Evolutionary conservation across 352 stramenopile genomes (phyloP).

Genomic region (Halophytophthora batemanensis): DNA sequence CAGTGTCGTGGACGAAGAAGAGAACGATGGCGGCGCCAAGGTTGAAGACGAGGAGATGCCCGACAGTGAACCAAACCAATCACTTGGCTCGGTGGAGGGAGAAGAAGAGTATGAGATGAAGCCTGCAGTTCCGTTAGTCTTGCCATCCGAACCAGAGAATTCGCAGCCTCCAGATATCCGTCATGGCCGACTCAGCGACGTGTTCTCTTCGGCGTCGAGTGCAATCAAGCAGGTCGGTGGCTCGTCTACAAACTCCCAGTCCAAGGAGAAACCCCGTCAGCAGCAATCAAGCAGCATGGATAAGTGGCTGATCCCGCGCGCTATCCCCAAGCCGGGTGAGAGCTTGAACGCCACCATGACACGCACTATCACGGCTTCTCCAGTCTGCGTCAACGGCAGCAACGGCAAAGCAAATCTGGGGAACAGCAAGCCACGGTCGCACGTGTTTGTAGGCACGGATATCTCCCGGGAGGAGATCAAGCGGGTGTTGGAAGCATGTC

Average conservation of each 20-base stretch:
- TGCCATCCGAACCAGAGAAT: constrained; percentile 6
- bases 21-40: neutral
- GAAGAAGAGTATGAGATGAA: constrained; percentile 50
- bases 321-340: neutral
- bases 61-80: constrained; percentile 1
- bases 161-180: constrained; percentile 2
- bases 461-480: constrained; percentile 53
- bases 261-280: no score
- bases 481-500: constrained; percentile 50
- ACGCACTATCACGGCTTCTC: constrained; percentile 11
- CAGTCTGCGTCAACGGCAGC: constrained; percentile 16
- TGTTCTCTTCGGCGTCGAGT: constrained; percentile 5
- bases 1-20: constrained; percentile 9
- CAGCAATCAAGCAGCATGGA: no score
- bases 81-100: neutral
- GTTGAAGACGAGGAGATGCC: constrained; percentile 10
- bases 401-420: constrained; percentile 4
- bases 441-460: constrained; percentile 67
- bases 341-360: constrained; percentile 17
- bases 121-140: constrained; percentile 14
- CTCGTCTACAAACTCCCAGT: no score
- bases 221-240: no score
- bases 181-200: constrained; percentile 5
- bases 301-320: neutral
- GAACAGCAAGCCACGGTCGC: constrained; percentile 8